Conservation (phyloP, 1,284 basidiomycete species). For the Pyrrhoderma lamaoense region DNA sequence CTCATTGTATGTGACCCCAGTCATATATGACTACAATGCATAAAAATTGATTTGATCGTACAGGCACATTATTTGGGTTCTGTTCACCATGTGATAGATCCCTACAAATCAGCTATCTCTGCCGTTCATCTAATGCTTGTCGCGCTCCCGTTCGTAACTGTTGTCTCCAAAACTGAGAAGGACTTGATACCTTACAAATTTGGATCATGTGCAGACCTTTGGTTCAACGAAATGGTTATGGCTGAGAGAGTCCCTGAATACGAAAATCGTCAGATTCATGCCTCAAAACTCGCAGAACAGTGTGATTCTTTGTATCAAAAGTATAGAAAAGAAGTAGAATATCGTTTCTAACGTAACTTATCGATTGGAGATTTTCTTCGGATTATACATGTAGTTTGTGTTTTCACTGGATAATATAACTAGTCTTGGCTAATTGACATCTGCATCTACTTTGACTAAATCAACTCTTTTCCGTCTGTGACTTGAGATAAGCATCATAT, state of each 20-base stretch:
- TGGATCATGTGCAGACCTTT: conserved; percentile 46
- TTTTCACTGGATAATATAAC: no score
- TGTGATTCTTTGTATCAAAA: conserved; percentile 45
- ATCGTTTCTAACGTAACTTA: background rate
- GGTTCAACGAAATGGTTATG: conserved; percentile 48
- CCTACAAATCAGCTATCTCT: conserved; percentile 59
- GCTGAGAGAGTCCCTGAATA: conserved; percentile 42
- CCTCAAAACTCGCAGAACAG: conserved; percentile 40
- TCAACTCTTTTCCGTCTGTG: background rate
- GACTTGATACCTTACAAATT: conserved; percentile 36
- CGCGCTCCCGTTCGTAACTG: conserved; percentile 40
- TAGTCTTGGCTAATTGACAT: background rate
- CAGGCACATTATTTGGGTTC: conserved; percentile 67
- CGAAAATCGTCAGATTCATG: conserved; percentile 40
- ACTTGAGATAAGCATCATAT: conserved; percentile 11
- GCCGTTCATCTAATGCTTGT: conserved; percentile 56
- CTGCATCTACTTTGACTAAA: background rate
- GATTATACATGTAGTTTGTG: background rate
- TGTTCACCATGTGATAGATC: conserved; percentile 48
- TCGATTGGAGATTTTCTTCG: background rate
- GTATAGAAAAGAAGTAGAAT: conserved; percentile 20
- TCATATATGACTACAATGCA: conserved; percentile 3
- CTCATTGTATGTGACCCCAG: conserved; percentile 52
- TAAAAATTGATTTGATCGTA: background rate
- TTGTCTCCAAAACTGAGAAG: conserved; percentile 18